Conservation (phyloP, 768 basidiomycete species). For the Amyloporia xantha region DNA sequence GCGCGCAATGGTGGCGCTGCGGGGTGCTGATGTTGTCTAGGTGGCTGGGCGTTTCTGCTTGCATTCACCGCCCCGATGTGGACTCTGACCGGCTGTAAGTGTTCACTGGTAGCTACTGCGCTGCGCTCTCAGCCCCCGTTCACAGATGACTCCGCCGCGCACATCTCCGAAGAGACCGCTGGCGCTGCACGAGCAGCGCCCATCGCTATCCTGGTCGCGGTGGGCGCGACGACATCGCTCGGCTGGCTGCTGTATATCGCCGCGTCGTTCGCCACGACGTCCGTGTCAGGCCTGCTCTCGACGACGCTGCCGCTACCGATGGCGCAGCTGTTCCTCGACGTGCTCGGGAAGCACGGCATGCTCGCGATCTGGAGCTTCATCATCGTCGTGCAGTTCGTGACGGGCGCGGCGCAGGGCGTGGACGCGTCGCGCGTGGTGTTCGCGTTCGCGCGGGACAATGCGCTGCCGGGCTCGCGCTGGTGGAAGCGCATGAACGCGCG, state of each 20-base stretch:
- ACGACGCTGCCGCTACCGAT: conserved; percentile 55
- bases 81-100: conserved; percentile 70
- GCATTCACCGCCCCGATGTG: conserved; percentile 75
- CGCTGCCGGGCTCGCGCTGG: conserved; percentile 63
- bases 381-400: conserved; percentile 65
- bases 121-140: neutral
- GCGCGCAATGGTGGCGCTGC: neutral
- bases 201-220: conserved; percentile 61
- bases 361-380: conserved; percentile 66
- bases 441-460: conserved; percentile 69
- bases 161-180: conserved; percentile 67
- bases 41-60: conserved; percentile 67
- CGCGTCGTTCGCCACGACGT: conserved; percentile 56
- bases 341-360: conserved; percentile 65
- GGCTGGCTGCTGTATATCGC: conserved; percentile 65
- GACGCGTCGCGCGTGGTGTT: conserved; percentile 73
- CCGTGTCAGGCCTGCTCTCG: conserved; percentile 42
- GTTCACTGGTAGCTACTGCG: neutral
- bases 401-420: conserved; percentile 67
- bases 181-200: conserved; percentile 60
- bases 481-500: conserved; percentile 55
- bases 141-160: conserved; percentile 69
- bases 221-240: conserved; percentile 48
- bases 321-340: conserved; percentile 64
- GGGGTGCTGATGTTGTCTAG: conserved; percentile 26